Evolutionary conservation across 2,329 filamentous ascomycete genomes (phyloP).

Genomic region (Didymellaceae sp.): DNA sequence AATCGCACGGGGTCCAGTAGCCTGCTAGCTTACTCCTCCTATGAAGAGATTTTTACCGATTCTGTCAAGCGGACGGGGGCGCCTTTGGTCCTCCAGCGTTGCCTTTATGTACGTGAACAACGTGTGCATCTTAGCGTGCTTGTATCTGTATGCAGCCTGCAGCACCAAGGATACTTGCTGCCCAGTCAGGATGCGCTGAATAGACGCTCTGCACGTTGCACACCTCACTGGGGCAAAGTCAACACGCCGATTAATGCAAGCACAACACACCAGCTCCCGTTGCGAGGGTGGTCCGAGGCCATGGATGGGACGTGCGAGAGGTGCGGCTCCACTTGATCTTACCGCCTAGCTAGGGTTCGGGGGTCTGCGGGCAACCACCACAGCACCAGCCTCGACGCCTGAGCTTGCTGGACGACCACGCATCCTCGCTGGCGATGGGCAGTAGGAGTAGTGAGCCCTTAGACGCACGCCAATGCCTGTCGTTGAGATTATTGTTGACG

Average conservation of each 20-base stretch:
- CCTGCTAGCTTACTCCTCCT: conserved; percentile 32
- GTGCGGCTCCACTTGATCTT: conserved; percentile 18
- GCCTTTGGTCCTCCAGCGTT: conserved; percentile 12
- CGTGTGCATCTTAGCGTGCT: conserved; percentile 21
- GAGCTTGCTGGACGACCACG: conserved; percentile 3
- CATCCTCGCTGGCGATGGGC: conserved; percentile 12
- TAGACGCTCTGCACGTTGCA: conserved; percentile 18
- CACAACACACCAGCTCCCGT: conserved; percentile 15
- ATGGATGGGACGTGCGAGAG: conserved; percentile 14
- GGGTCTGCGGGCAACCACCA: not conserved
- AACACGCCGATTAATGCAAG: conserved; percentile 19
- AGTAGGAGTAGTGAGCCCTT: conserved; percentile 1
- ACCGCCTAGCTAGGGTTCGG: conserved; percentile 13
- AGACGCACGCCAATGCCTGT: not conserved
- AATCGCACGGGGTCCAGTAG: conserved; percentile 21
- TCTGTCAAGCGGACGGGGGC: conserved; percentile 28
- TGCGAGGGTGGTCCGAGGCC: conserved; percentile 14
- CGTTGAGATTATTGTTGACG: not conserved
- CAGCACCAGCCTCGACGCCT: conserved; percentile 3
- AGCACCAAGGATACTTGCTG: conserved; percentile 18
- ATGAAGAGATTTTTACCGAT: conserved; percentile 26
- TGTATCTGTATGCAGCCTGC: conserved; percentile 26
- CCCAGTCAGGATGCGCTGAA: conserved; percentile 16
- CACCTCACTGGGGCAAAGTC: conserved; percentile 16
- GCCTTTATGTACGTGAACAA: conserved; percentile 41